Conservation (phyloP, 805 yeast species). For the Candida pseudofarinosa region DNA sequence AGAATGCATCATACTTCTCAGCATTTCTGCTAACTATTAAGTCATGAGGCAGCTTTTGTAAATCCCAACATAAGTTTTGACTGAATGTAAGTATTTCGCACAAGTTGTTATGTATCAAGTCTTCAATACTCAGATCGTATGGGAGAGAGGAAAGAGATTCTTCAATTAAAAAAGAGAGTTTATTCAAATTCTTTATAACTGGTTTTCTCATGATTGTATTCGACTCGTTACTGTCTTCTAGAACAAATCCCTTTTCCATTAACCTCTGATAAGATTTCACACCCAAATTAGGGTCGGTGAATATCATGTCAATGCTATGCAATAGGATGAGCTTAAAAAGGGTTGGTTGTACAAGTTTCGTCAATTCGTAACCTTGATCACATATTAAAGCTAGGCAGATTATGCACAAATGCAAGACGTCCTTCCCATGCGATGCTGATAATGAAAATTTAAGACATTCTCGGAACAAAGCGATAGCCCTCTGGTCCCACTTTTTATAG, state of each 20-base stretch:
- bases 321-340: constrained; percentile 12
- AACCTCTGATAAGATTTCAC: constrained; percentile 15
- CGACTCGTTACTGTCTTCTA: constrained; percentile 7
- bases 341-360: constrained; percentile 7
- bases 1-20: constrained; percentile 18
- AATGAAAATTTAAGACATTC: constrained; percentile 22
- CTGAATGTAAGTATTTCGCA: constrained; percentile 27
- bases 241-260: constrained; percentile 9
- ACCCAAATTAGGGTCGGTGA: constrained; percentile 10
- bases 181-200: constrained; percentile 44
- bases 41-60: constrained; percentile 11
- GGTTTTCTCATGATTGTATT: constrained; percentile 30
- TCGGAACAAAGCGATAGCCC: constrained; percentile 24
- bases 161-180: constrained; percentile 45
- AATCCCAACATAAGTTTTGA: constrained; percentile 14
- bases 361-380: constrained; percentile 12
- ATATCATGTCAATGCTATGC: constrained; percentile 15
- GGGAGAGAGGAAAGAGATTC: constrained; percentile 21
- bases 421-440: constrained; percentile 16
- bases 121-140: constrained; percentile 10
- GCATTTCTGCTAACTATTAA: constrained; percentile 6
- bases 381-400: constrained; percentile 31
- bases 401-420: constrained; percentile 27
- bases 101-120: constrained; percentile 16
- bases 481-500: constrained; percentile 33